phyloP scores from a whole-genome alignment of 331 rosid species.

The Erythrophleum ivorense region DNA sequence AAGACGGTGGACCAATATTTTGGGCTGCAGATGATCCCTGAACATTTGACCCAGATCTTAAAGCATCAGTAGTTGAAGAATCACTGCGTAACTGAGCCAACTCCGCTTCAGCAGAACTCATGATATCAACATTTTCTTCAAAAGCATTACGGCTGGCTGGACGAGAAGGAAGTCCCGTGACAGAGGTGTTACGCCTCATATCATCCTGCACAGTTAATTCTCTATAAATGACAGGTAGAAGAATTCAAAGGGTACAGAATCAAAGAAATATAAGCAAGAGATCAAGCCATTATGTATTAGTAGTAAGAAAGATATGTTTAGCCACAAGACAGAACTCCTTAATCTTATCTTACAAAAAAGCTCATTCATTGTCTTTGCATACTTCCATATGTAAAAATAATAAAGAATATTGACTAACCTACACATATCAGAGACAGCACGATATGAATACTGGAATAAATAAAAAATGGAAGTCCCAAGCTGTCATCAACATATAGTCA shows the following conservation, averaged over 20 bases:
- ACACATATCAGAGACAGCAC: too few species aligned
- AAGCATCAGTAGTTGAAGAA: slow-evolving; percentile 55
- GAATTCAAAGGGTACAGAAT: neutral
- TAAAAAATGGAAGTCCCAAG: too few species aligned
- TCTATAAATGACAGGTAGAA: slow-evolving; percentile 16
- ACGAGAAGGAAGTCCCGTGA: slow-evolving; percentile 75
- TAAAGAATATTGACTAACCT: too few species aligned
- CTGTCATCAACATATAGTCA: too few species aligned
- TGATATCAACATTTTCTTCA: slow-evolving; percentile 60
- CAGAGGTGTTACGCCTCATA: slow-evolving; percentile 63
- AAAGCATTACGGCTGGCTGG: slow-evolving; percentile 85
- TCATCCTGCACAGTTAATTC: slow-evolving; percentile 71
- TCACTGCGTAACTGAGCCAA: slow-evolving; percentile 60
- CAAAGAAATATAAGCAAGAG: neutral
- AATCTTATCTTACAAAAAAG: neutral
- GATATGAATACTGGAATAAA: too few species aligned
- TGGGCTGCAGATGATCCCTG: slow-evolving; percentile 69
- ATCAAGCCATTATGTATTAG: neutral
- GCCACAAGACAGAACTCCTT: neutral
- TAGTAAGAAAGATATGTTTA: neutral
- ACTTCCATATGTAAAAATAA: neutral
- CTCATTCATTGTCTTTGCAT: neutral
- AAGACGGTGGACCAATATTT: slow-evolving; percentile 62
- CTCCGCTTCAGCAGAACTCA: slow-evolving; percentile 72
- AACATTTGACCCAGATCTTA: slow-evolving; percentile 66